Evolutionary conservation across 331 rosid species (phyloP), one percentile per base, ranked within the genome.

Genomic region (Arachis monticola): DNA sequence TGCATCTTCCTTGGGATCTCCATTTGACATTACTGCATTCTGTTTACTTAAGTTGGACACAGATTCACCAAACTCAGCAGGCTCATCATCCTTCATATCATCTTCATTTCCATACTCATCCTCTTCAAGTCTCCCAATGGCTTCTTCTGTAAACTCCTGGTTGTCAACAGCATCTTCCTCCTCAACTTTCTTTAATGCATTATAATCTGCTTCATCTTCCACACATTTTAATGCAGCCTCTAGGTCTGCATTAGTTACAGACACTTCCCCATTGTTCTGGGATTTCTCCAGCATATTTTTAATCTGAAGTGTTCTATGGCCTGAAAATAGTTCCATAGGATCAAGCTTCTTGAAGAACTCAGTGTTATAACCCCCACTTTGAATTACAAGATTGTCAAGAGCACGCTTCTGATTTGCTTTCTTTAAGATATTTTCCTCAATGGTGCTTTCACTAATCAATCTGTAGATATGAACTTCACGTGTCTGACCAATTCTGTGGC

Each of bases 361-460:
- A 30, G 99, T 92, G 87, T 95, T 95, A 87, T 95, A 95, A 57
- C 89, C 93, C 66, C 97, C 99, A 86, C 99, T 90, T 80, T 95
- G 99, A 78, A 95, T 95, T 75, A 95, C 99, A 72, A 95, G 88
- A 88, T 95, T 81, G 85, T 95, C 99, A 76, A 95, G 97, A 4
- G 92, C 96, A 42, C 99, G 97, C 91, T 95, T 95, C 88, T 95
- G 97, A 57, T 92, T 91, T 81, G 99, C 99, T 87, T 95, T 95
- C 96, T 88, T 92, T 80, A 95, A 82, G 77, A 95, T 95, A 83
- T 95, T 95, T 82, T 95, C 97, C 83, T 95, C 99, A 74, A 95
- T 92, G 78, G 99, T 95, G 82, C 97, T 83, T 70, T 92, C 91
- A 86, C 99, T 95, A 61, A 95, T 95, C 82, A 95, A 83, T 79